Evolutionary conservation across 1,284 basidiomycete genomes (phyloP), one percentile per base, ranked within the genome.

Genomic region (Trametes sp.): DNA sequence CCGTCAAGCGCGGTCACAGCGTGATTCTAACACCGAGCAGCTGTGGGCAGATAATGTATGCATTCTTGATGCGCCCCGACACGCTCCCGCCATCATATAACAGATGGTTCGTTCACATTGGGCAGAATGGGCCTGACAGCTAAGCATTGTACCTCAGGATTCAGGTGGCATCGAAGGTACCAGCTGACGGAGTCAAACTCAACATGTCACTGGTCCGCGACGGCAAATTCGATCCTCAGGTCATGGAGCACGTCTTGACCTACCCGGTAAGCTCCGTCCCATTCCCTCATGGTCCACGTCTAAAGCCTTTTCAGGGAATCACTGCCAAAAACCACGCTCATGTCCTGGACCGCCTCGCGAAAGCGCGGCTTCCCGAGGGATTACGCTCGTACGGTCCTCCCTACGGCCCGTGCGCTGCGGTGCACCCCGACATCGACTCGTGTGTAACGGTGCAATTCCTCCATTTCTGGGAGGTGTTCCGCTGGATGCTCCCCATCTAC

Each of bases 41-140:
- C 21, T 97, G 91, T 72, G 91, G 90, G 10, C 95, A 98, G 76
- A 97, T 98, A 74, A 84, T 96, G 79, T 96, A 94, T 74, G 89
- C 85, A 0, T 95, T 91, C 78, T 81, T 97, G 31, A 75, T 94
- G 33, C 82, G 90, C 28, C 95, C 94, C 9, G 94, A 96, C 63
- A 93, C 94, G 0, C 86, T 97, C 29, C 89, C 93, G 7, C 78
- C 80, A 42, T 92, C 91, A 21, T 97, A 97, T 71, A 82, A 80
- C 26, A 77, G 76, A 49, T 96, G 95, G 94, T 93, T 65, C 49
- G 84, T 72, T 14, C 9, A 8, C 24, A 21, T 19, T 38, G 46
- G 33, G 10, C 44, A 4, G n/a, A 24, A 6, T 1, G 31, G 6
- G 26, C 36, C 28, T 58, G 16, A 61, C 21, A 2, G 4, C 45